Conservation (phyloP, 1,139 yeast species). For the Suzukiozyma palmioleophila region DNA sequence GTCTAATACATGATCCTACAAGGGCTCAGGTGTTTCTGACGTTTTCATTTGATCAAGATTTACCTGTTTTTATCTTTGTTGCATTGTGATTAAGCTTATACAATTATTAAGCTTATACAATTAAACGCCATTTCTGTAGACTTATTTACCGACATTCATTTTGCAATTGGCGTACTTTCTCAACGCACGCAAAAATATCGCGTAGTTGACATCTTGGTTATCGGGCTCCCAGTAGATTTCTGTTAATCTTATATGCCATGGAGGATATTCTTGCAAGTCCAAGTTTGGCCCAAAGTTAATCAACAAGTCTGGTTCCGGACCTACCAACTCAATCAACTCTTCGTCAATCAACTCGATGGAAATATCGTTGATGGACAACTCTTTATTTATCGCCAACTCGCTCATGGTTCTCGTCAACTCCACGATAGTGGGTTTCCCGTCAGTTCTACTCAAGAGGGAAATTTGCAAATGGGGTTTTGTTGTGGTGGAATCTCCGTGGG, state of each 20-base stretch:
- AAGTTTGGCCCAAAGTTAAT: slow-evolving; percentile 80
- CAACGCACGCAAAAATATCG: slow-evolving; percentile 80
- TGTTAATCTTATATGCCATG: slow-evolving; percentile 91
- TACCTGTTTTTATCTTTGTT: too few relatives aligned
- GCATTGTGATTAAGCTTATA: too few relatives aligned
- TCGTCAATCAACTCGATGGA: slow-evolving; percentile 70
- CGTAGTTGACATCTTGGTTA: slow-evolving; percentile 72
- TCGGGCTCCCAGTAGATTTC: slow-evolving; percentile 92
- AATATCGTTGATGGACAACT: slow-evolving; percentile 63
- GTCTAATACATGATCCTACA: too few relatives aligned
- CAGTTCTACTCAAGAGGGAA: slow-evolving; percentile 64
- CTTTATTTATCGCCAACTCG: slow-evolving; percentile 60
- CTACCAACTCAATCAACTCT: slow-evolving; percentile 72
- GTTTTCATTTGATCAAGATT: too few relatives aligned
- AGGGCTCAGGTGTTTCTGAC: too few relatives aligned
- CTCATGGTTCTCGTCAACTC: slow-evolving; percentile 86
- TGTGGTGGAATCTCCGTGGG: slow-evolving; percentile 19
- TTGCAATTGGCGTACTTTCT: slow-evolving; percentile 77
- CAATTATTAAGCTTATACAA: too few relatives aligned
- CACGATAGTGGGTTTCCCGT: slow-evolving; percentile 87
- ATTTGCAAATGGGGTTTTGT: slow-evolving; percentile 52
- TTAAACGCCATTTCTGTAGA: too few relatives aligned
- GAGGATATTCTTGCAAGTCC: slow-evolving; percentile 93
- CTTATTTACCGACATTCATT: slow-evolving; percentile 76
- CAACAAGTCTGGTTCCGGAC: slow-evolving; percentile 86